These are phyloP conservation scores for Delphinella strobiligena DNA, from an alignment of 2,329 filamentous ascomycete genomes.

Conservation along the genomic window DNA sequence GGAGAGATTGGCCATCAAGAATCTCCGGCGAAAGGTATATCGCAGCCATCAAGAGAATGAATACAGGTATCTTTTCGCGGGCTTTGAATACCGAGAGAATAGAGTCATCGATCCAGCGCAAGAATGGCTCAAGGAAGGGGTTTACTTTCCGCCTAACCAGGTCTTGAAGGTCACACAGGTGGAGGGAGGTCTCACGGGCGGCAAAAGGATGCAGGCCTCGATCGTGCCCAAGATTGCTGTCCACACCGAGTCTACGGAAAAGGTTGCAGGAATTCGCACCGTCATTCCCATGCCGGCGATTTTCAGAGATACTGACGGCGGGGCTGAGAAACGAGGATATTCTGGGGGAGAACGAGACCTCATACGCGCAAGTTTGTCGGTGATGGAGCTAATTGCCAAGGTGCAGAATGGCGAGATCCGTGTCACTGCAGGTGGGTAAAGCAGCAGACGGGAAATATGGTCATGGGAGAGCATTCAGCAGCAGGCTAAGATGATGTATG, in stretches of 20 bases:
- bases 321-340: too few species aligned
- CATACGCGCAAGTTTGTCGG: too few species aligned
- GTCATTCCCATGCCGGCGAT: too few species aligned
- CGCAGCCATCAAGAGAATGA: background rate
- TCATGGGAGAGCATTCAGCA: too few species aligned
- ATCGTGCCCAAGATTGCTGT: background rate
- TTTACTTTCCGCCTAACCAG: background rate
- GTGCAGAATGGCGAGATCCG: too few species aligned
- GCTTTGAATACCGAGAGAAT: slow-evolving; percentile 6
- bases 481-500: too few species aligned
- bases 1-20: background rate
- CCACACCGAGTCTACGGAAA: background rate
- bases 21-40: background rate
- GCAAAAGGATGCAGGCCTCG: background rate
- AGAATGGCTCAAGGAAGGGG: background rate
- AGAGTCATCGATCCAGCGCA: background rate
- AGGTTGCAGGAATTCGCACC: too few species aligned
- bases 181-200: background rate
- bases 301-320: too few species aligned
- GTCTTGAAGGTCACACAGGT: background rate
- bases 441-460: too few species aligned
- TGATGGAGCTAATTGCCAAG: too few species aligned
- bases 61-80: slow-evolving; percentile 9
- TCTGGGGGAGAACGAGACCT: too few species aligned
- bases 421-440: too few species aligned